Evolutionary conservation across 495 filamentous ascomycete genomes (phyloP).

Genomic region (Talaromyces proteolyticus): DNA sequence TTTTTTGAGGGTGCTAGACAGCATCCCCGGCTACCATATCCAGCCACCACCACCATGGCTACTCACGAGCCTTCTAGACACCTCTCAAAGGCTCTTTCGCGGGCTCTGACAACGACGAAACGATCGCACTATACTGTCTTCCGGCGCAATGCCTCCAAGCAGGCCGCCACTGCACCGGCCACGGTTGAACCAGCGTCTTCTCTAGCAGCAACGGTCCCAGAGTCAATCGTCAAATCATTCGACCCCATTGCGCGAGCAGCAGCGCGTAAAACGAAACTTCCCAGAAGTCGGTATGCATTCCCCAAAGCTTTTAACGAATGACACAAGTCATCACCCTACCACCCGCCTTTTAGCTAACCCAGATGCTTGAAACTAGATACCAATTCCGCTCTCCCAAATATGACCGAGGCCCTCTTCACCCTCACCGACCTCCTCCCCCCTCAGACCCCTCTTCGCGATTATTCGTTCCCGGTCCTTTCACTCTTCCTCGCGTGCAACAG

Average conservation of each 20-base stretch:
- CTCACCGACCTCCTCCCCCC: slow-evolving; percentile 76
- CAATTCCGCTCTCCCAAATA: slow-evolving; percentile 89
- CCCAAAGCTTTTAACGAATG: background rate
- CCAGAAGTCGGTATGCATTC: slow-evolving; percentile 56
- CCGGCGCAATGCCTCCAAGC: slow-evolving; percentile 43
- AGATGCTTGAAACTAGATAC: slow-evolving; percentile 53
- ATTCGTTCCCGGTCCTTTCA: slow-evolving; percentile 92
- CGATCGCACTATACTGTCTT: slow-evolving; percentile 27
- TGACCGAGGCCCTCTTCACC: slow-evolving; percentile 88
- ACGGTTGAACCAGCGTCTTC: slow-evolving; percentile 35
- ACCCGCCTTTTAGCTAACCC: slow-evolving; percentile 1
- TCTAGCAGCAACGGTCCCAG: slow-evolving; percentile 18
- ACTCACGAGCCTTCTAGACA: slow-evolving; percentile 35
- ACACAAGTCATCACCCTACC: background rate
- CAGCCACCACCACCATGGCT: slow-evolving; percentile 18
- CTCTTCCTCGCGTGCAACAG: slow-evolving; percentile 78
- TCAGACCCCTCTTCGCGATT: slow-evolving; percentile 82
- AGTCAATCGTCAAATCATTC: slow-evolving; percentile 35
- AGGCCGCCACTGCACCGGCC: slow-evolving; percentile 27
- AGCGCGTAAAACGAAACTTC: slow-evolving; percentile 49
- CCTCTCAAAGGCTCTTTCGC: slow-evolving; percentile 35
- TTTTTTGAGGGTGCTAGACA: background rate
- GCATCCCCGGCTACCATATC: background rate
- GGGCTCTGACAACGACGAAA: slow-evolving; percentile 27
- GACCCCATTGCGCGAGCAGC: slow-evolving; percentile 51